phyloP scores from a whole-genome alignment of 345 rosid genomes.

The Bruguiera parviflora region DNA sequence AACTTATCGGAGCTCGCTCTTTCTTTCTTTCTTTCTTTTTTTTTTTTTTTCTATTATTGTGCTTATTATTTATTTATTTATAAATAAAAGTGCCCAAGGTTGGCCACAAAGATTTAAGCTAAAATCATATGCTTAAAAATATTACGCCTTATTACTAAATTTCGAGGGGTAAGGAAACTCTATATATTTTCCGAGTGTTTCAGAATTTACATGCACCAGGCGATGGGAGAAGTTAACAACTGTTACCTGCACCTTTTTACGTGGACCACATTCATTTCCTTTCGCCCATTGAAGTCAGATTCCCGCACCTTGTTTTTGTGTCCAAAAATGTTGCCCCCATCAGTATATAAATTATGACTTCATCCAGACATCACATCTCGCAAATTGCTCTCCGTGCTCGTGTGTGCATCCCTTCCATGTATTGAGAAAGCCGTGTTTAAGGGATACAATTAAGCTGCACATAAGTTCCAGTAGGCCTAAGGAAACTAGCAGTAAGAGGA shows the following conservation, averaged over 20 bases:
- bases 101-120: slow-evolving; percentile 10
- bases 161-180: too few relatives aligned
- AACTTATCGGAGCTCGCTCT: slow-evolving; percentile 38
- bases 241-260: slow-evolving; percentile 85
- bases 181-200: too few relatives aligned
- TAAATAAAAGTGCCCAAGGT: slow-evolving; percentile 25
- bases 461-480: neutral
- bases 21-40: too few relatives aligned
- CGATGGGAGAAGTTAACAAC: slow-evolving; percentile 14
- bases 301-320: slow-evolving; percentile 55
- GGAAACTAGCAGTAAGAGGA: neutral
- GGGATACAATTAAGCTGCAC: neutral
- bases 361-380: neutral
- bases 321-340: neutral
- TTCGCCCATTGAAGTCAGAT: slow-evolving; percentile 67
- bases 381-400: neutral
- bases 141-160: too few relatives aligned
- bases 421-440: neutral
- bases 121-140: too few relatives aligned
- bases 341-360: neutral
- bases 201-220: too few relatives aligned
- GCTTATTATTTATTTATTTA: too few relatives aligned
- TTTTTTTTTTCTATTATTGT: too few relatives aligned
- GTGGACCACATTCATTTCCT: slow-evolving; percentile 76
- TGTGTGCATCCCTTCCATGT: neutral